Base-by-base conservation (phyloP, 352 stramenopile species). In the Phytophthora kernoviae region DNA sequence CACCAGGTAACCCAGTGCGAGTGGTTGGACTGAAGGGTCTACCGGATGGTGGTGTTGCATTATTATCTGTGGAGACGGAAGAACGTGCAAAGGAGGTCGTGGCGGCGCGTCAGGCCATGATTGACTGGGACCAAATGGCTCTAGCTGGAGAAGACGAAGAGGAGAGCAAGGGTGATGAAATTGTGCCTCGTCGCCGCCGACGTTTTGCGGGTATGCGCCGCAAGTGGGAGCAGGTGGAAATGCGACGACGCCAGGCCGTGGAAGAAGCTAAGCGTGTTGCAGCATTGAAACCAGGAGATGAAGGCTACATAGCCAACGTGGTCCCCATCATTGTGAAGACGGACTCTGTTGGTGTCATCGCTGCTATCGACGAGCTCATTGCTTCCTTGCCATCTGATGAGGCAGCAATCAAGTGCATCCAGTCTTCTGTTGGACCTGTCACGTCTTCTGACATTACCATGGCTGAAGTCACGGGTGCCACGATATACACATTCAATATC, bases 261-360 rank as follows among this genome's bases (percentile, higher is more conserved):
- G 81, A 91, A 12, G 84, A 93, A 53, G 78, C 79, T 18, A 87
- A 88, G 62, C 84, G 84, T 17, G 51, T 93, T 6, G 86, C 85
- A 27, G 53, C 69, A 32, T 62, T 93, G n/a, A 88, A 84, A 57
- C 74, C 79, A 7, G 82, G 82, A 47, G 83, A 92, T 45, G 77
- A 88, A 15, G 79, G 70, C 0, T 98, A 98, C 63, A 83, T 98
- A 55, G 71, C 85, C 14, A 96, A 96, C 56, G 83, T 98, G 61
- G 93, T 99, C 58, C 97, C 94, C 26, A 96, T 99, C 43, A 88
- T 99, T 26, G 81, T 99, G 24, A 99, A 99, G 80, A 98, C 97
- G 12, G 97, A 99, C 70, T 94, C 96, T n/a, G 93, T 98, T 49
- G 97, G 97, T 45, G 96, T 97, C 36, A 96, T 98, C 20, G 87